phyloP scores from a whole-genome alignment of 208 protist genomes.

The Trypanosoma lewisi region DNA sequence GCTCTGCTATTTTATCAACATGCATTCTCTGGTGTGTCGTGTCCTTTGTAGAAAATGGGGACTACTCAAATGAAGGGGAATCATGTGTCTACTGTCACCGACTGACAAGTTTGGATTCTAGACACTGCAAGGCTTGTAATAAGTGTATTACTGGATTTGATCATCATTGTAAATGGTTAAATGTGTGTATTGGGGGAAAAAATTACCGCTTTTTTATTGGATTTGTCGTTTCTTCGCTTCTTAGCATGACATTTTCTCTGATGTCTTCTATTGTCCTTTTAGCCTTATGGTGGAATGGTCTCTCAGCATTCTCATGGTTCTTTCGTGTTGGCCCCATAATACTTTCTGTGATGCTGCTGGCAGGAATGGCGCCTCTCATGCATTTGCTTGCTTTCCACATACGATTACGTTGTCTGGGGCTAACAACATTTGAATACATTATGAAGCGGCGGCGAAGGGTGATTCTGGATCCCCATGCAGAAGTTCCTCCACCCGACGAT shows the following conservation, averaged over 20 bases:
- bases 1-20: slow-evolving; percentile 18
- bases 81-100: slow-evolving; percentile 63
- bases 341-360: slow-evolving; percentile 31
- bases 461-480: neutral
- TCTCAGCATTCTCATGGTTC: slow-evolving; percentile 45
- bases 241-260: slow-evolving; percentile 27
- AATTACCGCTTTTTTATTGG: slow-evolving; percentile 83
- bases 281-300: slow-evolving; percentile 51
- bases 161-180: slow-evolving; percentile 93
- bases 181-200: slow-evolving; percentile 78
- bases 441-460: slow-evolving; percentile 27
- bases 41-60: slow-evolving; percentile 64
- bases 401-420: slow-evolving; percentile 30
- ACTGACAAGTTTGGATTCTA: slow-evolving; percentile 47
- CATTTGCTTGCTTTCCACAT: slow-evolving; percentile 72
- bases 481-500: neutral
- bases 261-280: slow-evolving; percentile 41
- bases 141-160: slow-evolving; percentile 88
- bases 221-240: slow-evolving; percentile 37
- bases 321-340: slow-evolving; percentile 60
- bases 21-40: slow-evolving; percentile 33
- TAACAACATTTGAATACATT: slow-evolving; percentile 73
- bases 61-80: slow-evolving; percentile 51
- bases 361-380: slow-evolving; percentile 36
- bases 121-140: slow-evolving; percentile 91